Evolutionary conservation across 306 rosid genomes (phyloP), one percentile per base, ranked within the genome.

Genomic region (Sesbania bispinosa): DNA sequence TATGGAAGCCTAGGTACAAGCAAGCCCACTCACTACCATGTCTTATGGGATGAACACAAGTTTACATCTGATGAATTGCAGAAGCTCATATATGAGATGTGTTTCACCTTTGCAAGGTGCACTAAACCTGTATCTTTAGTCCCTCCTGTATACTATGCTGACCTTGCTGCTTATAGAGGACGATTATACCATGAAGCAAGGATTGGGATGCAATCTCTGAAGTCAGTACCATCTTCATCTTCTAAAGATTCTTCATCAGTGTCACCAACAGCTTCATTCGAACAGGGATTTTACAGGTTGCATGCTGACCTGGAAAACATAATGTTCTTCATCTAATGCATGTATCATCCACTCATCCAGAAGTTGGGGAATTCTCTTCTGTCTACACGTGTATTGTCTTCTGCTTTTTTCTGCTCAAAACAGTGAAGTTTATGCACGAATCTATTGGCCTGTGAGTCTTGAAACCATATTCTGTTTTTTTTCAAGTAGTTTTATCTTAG

Each of bases 101-200:
- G 97, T 67, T 91, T 85, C 46, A 91, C 92, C 36, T 85, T 80
- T 81, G 97, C 96, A 38, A 82, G 95, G 66, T 91, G 97, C 79
- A 88, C 97, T 2, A 83, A 82, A 77, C 92, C 97, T 5, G 92
- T 91, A 4, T 91, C 97, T 5, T 59, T 91, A 69, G 96, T 88
- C 24, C 86, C 97, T 8, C 96, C 97, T 0, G 96, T 91, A 51
- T 91, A 88, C 85, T 91, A 91, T 38, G 97, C 97, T 1, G 97
- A 91, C 65, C 96, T 88, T 19, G 85, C 67, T 58, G 97, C 97
- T 0, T 88, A 88, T 10, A 77, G 97, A 61, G 96, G 97, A 52
- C 64, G 97, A 11, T 14, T 85, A 7, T 91, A 88, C 78, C 42
- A 83, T 9, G 94, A 91, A 63, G 85, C 88, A 11, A 24, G 26